Conservation (phyloP, 2,329 filamentous ascomycete species). For the Orbilia brochopaga region DNA sequence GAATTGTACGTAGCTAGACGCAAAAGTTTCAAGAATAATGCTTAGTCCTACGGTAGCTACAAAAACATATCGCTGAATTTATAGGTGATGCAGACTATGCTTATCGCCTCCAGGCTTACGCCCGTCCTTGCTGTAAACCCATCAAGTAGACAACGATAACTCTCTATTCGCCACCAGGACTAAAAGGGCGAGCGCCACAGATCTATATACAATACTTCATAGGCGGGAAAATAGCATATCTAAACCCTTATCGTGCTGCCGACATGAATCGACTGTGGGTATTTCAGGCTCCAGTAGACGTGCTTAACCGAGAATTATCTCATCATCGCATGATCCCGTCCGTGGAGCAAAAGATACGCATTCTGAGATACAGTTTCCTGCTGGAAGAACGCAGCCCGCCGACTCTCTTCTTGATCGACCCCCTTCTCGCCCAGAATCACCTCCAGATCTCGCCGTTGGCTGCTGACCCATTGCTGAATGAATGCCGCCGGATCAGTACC, state of each 20-base stretch:
- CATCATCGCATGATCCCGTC: constrained; percentile 59
- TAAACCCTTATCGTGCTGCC: neutral
- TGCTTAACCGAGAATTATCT: constrained; percentile 3
- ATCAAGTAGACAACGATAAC: neutral
- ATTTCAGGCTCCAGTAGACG: neutral
- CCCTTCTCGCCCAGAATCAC: constrained; percentile 81
- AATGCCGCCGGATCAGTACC: constrained; percentile 83
- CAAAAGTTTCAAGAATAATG: too few relatives aligned
- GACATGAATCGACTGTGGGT: neutral
- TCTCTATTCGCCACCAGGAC: neutral
- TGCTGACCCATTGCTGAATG: constrained; percentile 84
- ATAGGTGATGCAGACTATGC: too few relatives aligned
- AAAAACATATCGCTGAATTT: too few relatives aligned
- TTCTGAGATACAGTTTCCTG: constrained; percentile 47
- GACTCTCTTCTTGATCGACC: constrained; percentile 66
- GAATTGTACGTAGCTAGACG: too few relatives aligned
- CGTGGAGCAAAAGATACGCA: constrained; percentile 53
- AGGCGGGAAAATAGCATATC: neutral
- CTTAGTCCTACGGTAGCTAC: too few relatives aligned
- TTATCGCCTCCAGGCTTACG: too few relatives aligned
- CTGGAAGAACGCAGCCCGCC: constrained; percentile 53
- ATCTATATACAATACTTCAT: constrained; percentile 10
- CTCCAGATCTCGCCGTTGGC: constrained; percentile 88
- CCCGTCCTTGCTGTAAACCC: neutral
- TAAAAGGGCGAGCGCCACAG: neutral